Evolutionary conservation across 2,329 filamentous ascomycete species (phyloP).

Genomic region (Pezizomycotina sp.): DNA sequence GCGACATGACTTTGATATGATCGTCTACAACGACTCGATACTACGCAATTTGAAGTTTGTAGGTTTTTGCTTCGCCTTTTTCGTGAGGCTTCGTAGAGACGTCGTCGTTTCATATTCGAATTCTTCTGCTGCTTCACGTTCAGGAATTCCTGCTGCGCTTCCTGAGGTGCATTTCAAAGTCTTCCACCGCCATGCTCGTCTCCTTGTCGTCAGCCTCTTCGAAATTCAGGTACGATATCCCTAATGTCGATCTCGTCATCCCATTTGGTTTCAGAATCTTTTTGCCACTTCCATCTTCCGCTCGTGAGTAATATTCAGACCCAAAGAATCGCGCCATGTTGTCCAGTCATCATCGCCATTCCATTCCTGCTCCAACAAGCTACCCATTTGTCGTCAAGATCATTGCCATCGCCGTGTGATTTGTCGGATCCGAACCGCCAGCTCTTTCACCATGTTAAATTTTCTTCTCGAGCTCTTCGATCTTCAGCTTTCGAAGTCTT

Average conservation of each 20-base stretch:
- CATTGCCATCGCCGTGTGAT: slow-evolving; percentile 15
- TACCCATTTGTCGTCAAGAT: slow-evolving; percentile 51
- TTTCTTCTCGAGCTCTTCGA: slow-evolving; percentile 79
- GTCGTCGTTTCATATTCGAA: slow-evolving; percentile 30
- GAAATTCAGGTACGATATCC: slow-evolving; percentile 75
- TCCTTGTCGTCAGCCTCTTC: slow-evolving; percentile 41
- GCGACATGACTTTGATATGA: too few relatives aligned
- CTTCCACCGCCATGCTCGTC: slow-evolving; percentile 30
- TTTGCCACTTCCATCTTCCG: slow-evolving; percentile 44
- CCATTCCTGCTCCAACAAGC: slow-evolving; percentile 73
- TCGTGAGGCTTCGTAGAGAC: slow-evolving; percentile 30
- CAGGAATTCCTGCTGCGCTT: slow-evolving; percentile 17
- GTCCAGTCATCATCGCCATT: slow-evolving; percentile 74
- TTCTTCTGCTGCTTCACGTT: slow-evolving; percentile 14
- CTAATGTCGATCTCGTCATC: slow-evolving; percentile 97
- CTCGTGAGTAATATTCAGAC: slow-evolving; percentile 55
- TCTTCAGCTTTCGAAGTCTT: slow-evolving; percentile 67
- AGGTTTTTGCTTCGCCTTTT: slow-evolving; percentile 44
- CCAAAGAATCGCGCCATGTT: slow-evolving; percentile 73
- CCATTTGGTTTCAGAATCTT: slow-evolving; percentile 71
- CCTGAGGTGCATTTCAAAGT: slow-evolving; percentile 28
- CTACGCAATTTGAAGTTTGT: too few relatives aligned
- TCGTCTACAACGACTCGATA: too few relatives aligned
- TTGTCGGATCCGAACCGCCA: slow-evolving; percentile 50
- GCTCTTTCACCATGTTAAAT: slow-evolving; percentile 74